Evolutionary conservation across 495 filamentous ascomycete genomes (phyloP).

Genomic region (Bathelium albidoporum): DNA sequence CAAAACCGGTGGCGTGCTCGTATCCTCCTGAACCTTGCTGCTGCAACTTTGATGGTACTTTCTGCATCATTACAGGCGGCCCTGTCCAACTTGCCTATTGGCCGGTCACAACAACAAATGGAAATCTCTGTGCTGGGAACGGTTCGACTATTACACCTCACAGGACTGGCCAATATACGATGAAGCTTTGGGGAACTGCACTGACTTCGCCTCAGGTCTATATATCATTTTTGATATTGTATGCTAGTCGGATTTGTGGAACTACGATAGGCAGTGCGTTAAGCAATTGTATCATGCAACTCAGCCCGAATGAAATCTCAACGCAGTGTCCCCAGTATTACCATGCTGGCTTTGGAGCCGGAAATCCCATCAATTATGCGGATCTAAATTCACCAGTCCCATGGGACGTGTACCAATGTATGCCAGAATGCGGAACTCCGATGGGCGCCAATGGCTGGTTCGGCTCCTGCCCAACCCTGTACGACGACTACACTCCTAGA

Average conservation of each 20-base stretch:
- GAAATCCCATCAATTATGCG: not conserved
- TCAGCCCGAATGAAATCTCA: not conserved
- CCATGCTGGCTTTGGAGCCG: not conserved
- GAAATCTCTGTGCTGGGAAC: not conserved
- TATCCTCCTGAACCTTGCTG: not conserved
- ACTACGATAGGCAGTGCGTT: not conserved
- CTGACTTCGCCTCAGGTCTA: not conserved
- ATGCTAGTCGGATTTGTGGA: not conserved
- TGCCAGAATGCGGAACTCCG: not conserved
- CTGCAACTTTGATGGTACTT: not conserved
- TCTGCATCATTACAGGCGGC: not conserved
- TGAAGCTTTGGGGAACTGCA: not conserved
- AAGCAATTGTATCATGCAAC: not conserved
- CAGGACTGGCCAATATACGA: not conserved
- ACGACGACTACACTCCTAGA: not conserved
- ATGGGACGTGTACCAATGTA: not conserved
- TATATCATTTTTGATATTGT: not conserved
- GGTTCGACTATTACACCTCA: not conserved
- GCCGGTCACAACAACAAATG: not conserved
- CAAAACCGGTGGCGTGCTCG: not conserved
- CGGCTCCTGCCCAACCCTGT: not conserved
- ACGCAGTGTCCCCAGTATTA: not conserved
- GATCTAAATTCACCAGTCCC: not conserved
- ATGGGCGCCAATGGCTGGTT: not conserved
- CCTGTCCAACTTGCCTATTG: not conserved